A percentile compares a stretch with the other conserved stretches of the same genome.
phyloP scores from a whole-genome alignment of 192 early-diverging fungal species.

The Backusella circina region DNA sequence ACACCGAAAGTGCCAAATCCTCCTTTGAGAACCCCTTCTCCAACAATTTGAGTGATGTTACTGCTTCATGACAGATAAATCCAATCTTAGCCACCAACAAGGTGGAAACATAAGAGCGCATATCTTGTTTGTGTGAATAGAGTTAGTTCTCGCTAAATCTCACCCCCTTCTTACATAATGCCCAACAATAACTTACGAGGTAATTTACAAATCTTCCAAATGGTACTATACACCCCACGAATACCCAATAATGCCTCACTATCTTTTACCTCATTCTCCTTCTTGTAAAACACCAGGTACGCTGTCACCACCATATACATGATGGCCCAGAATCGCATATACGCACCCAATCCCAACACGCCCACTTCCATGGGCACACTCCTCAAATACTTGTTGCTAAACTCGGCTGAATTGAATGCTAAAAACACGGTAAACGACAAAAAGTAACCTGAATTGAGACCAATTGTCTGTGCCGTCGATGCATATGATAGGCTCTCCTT shows the following conservation, averaged over 20 bases:
- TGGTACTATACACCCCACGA: constrained; percentile 77
- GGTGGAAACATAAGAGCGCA: constrained; percentile 79
- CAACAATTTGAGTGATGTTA: constrained; percentile 90
- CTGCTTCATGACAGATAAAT: constrained; percentile 93
- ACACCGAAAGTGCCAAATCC: constrained; percentile 85
- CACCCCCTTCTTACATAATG: not conserved
- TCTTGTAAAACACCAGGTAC: constrained; percentile 76
- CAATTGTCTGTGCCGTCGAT: constrained; percentile 95
- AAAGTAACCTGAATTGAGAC: constrained; percentile 94
- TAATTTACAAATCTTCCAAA: constrained; percentile 82
- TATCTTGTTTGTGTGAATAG: constrained; percentile 44
- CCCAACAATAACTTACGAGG: constrained; percentile 65
- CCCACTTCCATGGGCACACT: constrained; percentile 65
- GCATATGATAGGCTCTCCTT: constrained; percentile 92
- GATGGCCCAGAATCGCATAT: constrained; percentile 90
- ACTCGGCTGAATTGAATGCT: constrained; percentile 91
- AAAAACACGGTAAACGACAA: constrained; percentile 95
- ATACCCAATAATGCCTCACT: constrained; percentile 61
- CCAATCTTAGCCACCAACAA: constrained; percentile 89
- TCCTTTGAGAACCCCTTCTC: constrained; percentile 95
- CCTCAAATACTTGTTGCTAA: constrained; percentile 91
- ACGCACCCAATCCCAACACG: constrained; percentile 76
- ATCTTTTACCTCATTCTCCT: constrained; percentile 45
- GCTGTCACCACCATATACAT: constrained; percentile 85
- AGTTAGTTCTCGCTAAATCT: not conserved